These are phyloP conservation scores for Kluyveromyces sp. DNA, from an alignment of 1,139 yeast species.

Conservation along the genomic window DNA sequence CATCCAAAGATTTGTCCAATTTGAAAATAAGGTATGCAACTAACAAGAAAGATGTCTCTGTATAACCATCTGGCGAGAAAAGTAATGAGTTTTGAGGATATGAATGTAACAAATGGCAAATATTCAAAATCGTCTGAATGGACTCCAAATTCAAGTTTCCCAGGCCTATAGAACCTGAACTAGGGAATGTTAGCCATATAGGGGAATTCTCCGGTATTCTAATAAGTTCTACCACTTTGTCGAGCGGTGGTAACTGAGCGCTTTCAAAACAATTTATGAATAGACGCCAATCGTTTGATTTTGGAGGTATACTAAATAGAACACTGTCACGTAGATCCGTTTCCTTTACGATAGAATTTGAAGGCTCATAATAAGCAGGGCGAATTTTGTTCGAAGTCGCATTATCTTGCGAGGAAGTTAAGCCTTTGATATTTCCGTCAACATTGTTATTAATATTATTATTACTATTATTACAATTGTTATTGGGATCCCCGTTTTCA, in stretches of 20 bases:
- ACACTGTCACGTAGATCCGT: constrained; percentile 19
- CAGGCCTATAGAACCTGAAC: constrained; percentile 72
- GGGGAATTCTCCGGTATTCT: constrained; percentile 16
- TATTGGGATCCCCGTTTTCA: not conserved
- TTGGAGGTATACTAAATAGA: constrained; percentile 25
- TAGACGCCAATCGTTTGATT: constrained; percentile 36
- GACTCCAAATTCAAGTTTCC: constrained; percentile 47
- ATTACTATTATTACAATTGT: no score
- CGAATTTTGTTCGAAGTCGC: not conserved
- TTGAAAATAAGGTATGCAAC: constrained; percentile 66
- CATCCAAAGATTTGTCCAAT: constrained; percentile 42
- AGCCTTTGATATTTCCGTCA: no score
- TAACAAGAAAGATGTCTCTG: constrained; percentile 74
- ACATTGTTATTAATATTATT: no score
- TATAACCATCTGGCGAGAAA: constrained; percentile 86
- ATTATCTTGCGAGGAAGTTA: no score
- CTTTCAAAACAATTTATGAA: constrained; percentile 45
- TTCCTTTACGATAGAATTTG: constrained; percentile 41
- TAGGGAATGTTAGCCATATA: constrained; percentile 59
- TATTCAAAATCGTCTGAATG: constrained; percentile 49
- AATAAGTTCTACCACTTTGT: constrained; percentile 29
- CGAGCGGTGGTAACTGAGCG: constrained; percentile 46
- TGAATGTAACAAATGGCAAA: constrained; percentile 38
- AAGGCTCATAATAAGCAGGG: constrained; percentile 43
- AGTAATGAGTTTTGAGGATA: constrained; percentile 34